Evolutionary conservation across 1,139 yeast genomes (phyloP).

Genomic region (Ogataea hybrid): DNA sequence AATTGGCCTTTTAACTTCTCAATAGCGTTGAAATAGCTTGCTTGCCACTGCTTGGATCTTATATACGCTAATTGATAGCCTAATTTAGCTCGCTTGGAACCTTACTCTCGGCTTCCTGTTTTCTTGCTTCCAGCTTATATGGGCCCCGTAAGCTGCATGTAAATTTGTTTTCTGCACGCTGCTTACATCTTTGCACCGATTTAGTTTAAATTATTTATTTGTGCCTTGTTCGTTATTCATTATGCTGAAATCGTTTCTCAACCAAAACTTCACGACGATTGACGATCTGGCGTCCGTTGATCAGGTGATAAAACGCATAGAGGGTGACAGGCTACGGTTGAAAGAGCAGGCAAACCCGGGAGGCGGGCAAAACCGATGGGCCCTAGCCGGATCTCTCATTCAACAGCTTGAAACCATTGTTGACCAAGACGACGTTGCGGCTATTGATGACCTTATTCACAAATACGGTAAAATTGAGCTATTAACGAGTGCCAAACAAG

Average conservation of each 20-base stretch:
- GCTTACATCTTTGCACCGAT: conserved; percentile 4
- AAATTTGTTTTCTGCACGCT: background rate
- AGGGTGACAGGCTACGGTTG: conserved; percentile 8
- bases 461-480: conserved; percentile 33
- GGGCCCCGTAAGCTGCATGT: background rate
- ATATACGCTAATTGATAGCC: background rate
- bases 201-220: background rate
- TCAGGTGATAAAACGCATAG: conserved; percentile 12
- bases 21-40: too few species aligned
- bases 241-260: conserved; percentile 19
- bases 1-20: too few species aligned
- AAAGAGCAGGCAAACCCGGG: background rate
- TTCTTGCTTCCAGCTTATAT: conserved; percentile 1
- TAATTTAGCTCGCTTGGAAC: background rate
- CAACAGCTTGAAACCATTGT: conserved; percentile 2
- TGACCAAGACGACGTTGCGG: conserved; percentile 10
- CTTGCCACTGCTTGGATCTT: too few species aligned
- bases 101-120: conserved; percentile 2
- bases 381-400: conserved; percentile 2
- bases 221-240: background rate
- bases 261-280: conserved; percentile 14
- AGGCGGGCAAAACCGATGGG: background rate
- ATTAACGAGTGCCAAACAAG: conserved; percentile 23
- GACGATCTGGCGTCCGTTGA: conserved; percentile 18
- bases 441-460: conserved; percentile 24